These are phyloP conservation scores for Coemansia sp. DNA, from an alignment of 192 early-diverging fungal genomes.

Conservation along the genomic window DNA sequence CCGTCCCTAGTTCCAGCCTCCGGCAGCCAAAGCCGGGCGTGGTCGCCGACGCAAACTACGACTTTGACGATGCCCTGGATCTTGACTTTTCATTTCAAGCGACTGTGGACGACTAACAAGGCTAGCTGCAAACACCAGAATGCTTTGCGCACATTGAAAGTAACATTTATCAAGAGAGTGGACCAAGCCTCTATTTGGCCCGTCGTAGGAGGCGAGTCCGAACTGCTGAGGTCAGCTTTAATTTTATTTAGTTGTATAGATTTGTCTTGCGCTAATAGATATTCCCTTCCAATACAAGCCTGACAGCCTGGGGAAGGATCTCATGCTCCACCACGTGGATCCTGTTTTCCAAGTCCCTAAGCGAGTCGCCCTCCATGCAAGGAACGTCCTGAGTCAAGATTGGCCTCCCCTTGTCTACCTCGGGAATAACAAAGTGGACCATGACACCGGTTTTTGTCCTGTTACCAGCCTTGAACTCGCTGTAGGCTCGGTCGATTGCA, in stretches of 20 bases:
- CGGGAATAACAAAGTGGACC: slow-evolving; percentile 95
- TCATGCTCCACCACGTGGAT: slow-evolving; percentile 90
- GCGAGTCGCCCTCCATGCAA: slow-evolving; percentile 71
- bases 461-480: slow-evolving; percentile 76
- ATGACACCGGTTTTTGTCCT: slow-evolving; percentile 75
- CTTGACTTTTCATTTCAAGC: slow-evolving; percentile 17
- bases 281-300: slow-evolving; percentile 18
- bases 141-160: too few species aligned
- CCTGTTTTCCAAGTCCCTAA: slow-evolving; percentile 77
- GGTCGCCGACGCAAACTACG: slow-evolving; percentile 29
- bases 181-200: too few species aligned
- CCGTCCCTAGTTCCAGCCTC: slow-evolving; percentile 6
- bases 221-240: too few species aligned
- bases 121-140: neutral
- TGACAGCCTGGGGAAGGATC: slow-evolving; percentile 77
- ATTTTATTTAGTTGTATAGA: too few species aligned
- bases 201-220: too few species aligned
- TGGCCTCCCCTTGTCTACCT: slow-evolving; percentile 93
- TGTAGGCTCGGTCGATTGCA: slow-evolving; percentile 91
- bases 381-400: slow-evolving; percentile 75
- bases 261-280: too few species aligned
- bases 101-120: neutral
- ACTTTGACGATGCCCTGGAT: slow-evolving; percentile 33
- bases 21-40: slow-evolving; percentile 15
- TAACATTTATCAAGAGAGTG: too few species aligned